Percentiles rank a stretch among this genome's conserved stretches.
phyloP scores from a whole-genome alignment of 306 rosid species.

The Crotalaria pallida region DNA sequence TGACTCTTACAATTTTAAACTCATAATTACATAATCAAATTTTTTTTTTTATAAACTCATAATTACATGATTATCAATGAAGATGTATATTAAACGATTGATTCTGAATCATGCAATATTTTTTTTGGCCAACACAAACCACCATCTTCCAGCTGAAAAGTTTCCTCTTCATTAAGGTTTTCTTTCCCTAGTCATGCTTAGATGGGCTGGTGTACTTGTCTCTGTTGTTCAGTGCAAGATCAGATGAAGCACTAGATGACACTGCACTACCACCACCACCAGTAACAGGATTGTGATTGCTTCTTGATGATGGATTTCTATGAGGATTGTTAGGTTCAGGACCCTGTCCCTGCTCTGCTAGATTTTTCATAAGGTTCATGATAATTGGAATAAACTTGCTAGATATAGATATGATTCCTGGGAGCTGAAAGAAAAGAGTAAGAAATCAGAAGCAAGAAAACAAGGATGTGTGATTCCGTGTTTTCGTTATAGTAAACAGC shows the following conservation, averaged over 20 bases:
- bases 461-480: too few relatives aligned
- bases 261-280: slow-evolving; percentile 27
- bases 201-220: slow-evolving; percentile 36
- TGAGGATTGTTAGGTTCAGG: slow-evolving; percentile 33
- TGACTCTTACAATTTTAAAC: too few relatives aligned
- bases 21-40: too few relatives aligned
- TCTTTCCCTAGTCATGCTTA: slow-evolving; percentile 42
- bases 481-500: too few relatives aligned
- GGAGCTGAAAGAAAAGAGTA: slow-evolving; percentile 49
- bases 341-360: slow-evolving; percentile 70
- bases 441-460: slow-evolving; percentile 12
- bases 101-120: too few relatives aligned
- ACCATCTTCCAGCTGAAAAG: slow-evolving; percentile 26
- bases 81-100: too few relatives aligned
- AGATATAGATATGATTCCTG: slow-evolving; percentile 70
- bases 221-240: slow-evolving; percentile 18
- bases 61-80: too few relatives aligned
- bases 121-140: too few relatives aligned
- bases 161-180: not conserved
- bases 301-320: slow-evolving; percentile 37
- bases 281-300: slow-evolving; percentile 22
- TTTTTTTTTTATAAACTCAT: too few relatives aligned
- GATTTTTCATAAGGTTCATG: slow-evolving; percentile 58
- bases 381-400: slow-evolving; percentile 60
- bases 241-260: slow-evolving; percentile 57